A percentile compares a stretch with the other conserved stretches of the same genome.
These are phyloP conservation scores for Mycena polygramma DNA, from an alignment of 768 basidiomycete species.

Conservation along the genomic window DNA sequence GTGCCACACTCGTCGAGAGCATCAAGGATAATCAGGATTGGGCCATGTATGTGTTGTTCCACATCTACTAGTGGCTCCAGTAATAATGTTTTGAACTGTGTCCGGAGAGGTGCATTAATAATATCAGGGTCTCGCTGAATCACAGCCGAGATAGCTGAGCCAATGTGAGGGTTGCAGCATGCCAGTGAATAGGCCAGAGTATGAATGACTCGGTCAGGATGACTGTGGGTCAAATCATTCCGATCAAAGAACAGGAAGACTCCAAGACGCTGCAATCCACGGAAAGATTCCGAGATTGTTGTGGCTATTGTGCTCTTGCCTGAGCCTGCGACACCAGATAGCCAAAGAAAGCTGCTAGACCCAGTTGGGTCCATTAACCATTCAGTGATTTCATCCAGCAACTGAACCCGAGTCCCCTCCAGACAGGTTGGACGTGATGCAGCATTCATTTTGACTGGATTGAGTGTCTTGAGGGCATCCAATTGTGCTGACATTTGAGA, in stretches of 20 bases:
- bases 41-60: slow-evolving; percentile 12
- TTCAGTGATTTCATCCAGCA: slow-evolving; percentile 7
- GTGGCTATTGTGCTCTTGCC: slow-evolving; percentile 39
- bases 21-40: slow-evolving; percentile 40
- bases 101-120: slow-evolving; percentile 5
- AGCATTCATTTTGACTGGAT: neutral
- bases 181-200: neutral
- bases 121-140: neutral
- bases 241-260: slow-evolving; percentile 40
- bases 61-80: neutral
- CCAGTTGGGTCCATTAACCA: neutral
- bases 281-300: slow-evolving; percentile 36
- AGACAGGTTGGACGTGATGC: neutral
- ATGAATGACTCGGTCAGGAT: neutral
- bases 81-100: neutral
- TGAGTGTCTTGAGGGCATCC: neutral
- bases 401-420: neutral
- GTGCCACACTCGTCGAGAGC: slow-evolving; percentile 43
- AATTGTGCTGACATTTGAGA: neutral
- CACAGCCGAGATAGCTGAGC: neutral
- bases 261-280: slow-evolving; percentile 32
- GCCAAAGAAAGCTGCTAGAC: slow-evolving; percentile 9
- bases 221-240: neutral
- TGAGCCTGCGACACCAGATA: slow-evolving; percentile 27
- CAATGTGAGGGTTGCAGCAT: slow-evolving; percentile 10